Evolutionary conservation across 108 stramenopile genomes (phyloP), one percentile per base, ranked within the genome.

Genomic region (Nitzschia sp.): DNA sequence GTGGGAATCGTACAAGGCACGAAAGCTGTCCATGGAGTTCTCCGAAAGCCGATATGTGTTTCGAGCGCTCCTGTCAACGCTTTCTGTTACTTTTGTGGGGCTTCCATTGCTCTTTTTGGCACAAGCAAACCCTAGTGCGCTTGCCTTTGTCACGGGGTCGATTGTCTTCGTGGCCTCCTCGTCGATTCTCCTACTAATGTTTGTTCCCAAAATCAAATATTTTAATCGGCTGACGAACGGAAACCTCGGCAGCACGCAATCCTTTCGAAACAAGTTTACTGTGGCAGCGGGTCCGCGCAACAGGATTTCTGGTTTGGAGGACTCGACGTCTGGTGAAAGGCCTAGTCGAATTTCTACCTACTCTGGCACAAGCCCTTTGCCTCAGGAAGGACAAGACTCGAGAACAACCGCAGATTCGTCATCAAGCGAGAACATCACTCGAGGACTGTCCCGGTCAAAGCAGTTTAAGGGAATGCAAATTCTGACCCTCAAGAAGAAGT

Each of bases 11-110:
- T 87, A 75, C 59, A 54, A 66, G 25, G 89, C 85, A 2, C 46
- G 89, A 38, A 64, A 77, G 19, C 54, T 90, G 21, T 51, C 70
- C 2, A 80, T 80, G 5, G 85, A 85, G 53, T 86, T 78, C 54
- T 60, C 68, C 0, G 88, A 90, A 70, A 72, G 71, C 18, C 24
- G 30, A 5, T 84, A 78, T 63, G 69, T 90, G n/a, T 57, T 63
- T 32, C 46, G 71, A 57, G 70, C 81, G 31, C 58, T 82, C 46
- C 1, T 65, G 2, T 25, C 54, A n/a, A 66, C 73, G 21, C 19
- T 73, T 19, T 2, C 66, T 2, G 72, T 74, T 0, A 27, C 71
- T 1, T 65, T 83, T 45, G 46, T 86, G 19, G 82, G 79, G 2
- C 28, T 77, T 4, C 88, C 88, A 2, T 48, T 80, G 38, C 4